phyloP scores from a whole-genome alignment of 1,139 yeast species.

The Diutina pseudorugosa region DNA sequence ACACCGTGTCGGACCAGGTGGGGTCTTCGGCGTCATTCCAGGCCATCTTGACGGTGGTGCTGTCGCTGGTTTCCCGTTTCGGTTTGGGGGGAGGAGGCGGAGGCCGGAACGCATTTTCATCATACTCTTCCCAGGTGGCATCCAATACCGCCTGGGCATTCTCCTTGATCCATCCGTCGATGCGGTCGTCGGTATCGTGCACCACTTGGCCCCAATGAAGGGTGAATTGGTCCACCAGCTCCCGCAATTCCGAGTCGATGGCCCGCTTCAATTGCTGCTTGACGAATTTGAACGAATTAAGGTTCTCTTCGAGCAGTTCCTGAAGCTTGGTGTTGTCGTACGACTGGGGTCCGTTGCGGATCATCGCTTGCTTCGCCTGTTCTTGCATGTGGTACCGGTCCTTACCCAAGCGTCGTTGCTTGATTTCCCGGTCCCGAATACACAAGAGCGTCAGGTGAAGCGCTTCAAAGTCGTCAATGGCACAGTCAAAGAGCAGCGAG shows the following conservation, averaged over 20 bases:
- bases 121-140: neutral
- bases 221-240: neutral
- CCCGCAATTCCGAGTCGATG: neutral
- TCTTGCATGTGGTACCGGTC: neutral
- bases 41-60: neutral
- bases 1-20: neutral
- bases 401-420: neutral
- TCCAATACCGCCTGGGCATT: neutral
- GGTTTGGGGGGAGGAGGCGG: neutral
- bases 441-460: conserved; percentile 1
- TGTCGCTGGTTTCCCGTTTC: neutral
- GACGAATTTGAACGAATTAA: neutral
- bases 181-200: neutral
- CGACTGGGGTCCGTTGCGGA: neutral
- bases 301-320: neutral
- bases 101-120: neutral
- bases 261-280: neutral
- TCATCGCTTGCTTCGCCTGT: neutral
- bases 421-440: neutral
- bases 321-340: neutral
- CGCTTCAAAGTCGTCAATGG: neutral
- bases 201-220: neutral
- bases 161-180: neutral
- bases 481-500: neutral
- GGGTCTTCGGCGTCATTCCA: neutral